phyloP scores from a whole-genome alignment of 345 rosid genomes.

The Camelina sativa region DNA sequence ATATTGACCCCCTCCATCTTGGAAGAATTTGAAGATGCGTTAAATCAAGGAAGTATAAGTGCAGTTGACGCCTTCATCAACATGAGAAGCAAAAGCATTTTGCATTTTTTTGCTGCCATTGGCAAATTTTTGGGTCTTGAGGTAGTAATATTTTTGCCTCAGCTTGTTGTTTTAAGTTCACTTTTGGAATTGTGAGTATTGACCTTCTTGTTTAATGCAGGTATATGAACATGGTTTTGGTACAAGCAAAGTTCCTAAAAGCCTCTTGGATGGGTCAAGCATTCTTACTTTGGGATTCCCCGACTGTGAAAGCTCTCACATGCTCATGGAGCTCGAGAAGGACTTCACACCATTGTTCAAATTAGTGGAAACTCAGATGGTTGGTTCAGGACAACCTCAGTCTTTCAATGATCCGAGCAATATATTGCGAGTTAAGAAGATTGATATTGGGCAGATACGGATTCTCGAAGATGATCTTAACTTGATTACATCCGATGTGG shows the following conservation, averaged over 20 bases:
- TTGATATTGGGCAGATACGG: conserved; percentile 82
- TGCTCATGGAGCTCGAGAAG: conserved; percentile 89
- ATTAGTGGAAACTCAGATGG: conserved; percentile 68
- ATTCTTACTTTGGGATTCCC: conserved; percentile 91
- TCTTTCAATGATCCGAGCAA: conserved; percentile 59
- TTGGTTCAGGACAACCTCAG: conserved; percentile 58
- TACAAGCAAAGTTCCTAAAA: conserved; percentile 72
- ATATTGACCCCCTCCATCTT: conserved; percentile 59
- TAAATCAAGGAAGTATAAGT: conserved; percentile 83
- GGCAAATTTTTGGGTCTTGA: conserved; percentile 96
- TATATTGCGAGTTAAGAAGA: conserved; percentile 66
- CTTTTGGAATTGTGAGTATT: conserved; percentile 8
- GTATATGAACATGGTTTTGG: conserved; percentile 81
- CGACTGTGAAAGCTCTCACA: conserved; percentile 79
- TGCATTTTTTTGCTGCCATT: conserved; percentile 82
- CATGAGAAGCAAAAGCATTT: conserved; percentile 89
- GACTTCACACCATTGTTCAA: conserved; percentile 89
- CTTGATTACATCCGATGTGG: conserved; percentile 63
- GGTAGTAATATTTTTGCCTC: conserved; percentile 49
- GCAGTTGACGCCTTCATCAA: conserved; percentile 80
- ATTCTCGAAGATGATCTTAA: conserved; percentile 85
- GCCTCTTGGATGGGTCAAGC: conserved; percentile 58
- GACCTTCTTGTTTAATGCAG: conserved; percentile 50
- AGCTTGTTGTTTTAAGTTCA: conserved; percentile 15
- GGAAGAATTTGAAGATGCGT: conserved; percentile 85